Percentiles rank a stretch among this genome's conserved stretches.
These are phyloP conservation scores for Antrodiella citrinella DNA, from an alignment of 768 basidiomycete genomes.

Conservation along the genomic window DNA sequence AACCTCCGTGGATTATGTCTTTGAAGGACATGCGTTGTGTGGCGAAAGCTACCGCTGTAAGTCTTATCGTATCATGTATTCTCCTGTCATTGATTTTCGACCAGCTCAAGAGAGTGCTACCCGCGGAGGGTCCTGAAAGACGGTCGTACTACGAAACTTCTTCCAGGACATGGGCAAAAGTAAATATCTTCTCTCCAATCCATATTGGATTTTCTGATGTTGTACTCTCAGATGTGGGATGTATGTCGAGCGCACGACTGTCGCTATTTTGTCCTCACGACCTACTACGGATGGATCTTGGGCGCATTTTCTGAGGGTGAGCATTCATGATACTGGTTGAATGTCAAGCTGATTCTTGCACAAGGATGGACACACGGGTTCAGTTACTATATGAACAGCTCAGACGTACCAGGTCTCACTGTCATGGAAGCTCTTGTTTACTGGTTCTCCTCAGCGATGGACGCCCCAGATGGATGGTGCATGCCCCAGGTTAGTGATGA, in stretches of 20 bases:
- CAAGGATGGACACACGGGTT: not conserved
- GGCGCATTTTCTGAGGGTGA: slow-evolving; percentile 24
- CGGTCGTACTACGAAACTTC: slow-evolving; percentile 5
- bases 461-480: not conserved
- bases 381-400: no score
- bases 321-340: not conserved
- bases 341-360: not conserved
- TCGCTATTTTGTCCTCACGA: slow-evolving; percentile 35
- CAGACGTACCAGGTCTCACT: not conserved
- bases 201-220: not conserved
- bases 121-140: not conserved
- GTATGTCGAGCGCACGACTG: slow-evolving; percentile 28
- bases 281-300: slow-evolving; percentile 35
- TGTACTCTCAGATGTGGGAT: slow-evolving; percentile 29
- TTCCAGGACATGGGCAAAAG: slow-evolving; percentile 23
- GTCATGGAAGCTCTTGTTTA: not conserved
- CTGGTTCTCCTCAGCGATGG: not conserved
- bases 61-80: not conserved
- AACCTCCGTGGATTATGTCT: slow-evolving; percentile 33
- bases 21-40: slow-evolving; percentile 27
- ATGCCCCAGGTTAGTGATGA: not conserved
- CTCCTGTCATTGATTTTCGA: not conserved
- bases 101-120: not conserved
- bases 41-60: slow-evolving; percentile 10
- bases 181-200: slow-evolving; percentile 5